phyloP scores from a whole-genome alignment of 192 early-diverging fungal species.

The Coemansia sp. region DNA sequence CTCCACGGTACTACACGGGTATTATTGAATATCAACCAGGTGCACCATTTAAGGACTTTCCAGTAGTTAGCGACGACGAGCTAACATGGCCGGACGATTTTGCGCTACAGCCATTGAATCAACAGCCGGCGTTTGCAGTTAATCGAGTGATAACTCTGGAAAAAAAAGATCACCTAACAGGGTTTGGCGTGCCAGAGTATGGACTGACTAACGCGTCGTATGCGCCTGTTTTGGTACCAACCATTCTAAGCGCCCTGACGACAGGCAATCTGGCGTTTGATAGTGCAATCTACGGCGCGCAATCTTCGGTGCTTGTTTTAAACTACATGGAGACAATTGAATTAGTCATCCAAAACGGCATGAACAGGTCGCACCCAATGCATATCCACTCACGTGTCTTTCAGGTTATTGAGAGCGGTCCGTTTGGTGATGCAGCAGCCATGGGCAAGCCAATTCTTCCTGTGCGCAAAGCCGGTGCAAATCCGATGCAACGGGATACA shows the following conservation, averaged over 20 bases:
- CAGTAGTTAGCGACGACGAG: background rate
- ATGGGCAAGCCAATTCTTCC: background rate
- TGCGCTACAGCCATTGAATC: constrained; percentile 17
- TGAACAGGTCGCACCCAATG: constrained; percentile 65
- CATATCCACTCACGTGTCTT: constrained; percentile 83
- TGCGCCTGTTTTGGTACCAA: constrained; percentile 20
- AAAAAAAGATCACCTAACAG: background rate
- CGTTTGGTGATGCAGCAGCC: background rate
- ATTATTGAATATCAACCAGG: constrained; percentile 49
- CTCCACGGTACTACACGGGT: constrained; percentile 53
- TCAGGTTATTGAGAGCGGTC: constrained; percentile 65
- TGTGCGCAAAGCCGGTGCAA: background rate
- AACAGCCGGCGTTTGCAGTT: no score
- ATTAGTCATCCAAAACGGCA: constrained; percentile 67
- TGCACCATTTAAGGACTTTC: constrained; percentile 13
- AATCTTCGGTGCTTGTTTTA: constrained; percentile 58
- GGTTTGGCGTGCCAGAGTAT: background rate
- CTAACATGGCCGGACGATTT: constrained; percentile 13
- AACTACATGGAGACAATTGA: constrained; percentile 60
- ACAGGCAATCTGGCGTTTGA: constrained; percentile 35
- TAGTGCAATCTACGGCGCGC: constrained; percentile 58
- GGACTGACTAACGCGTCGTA: constrained; percentile 1
- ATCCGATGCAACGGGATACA: constrained; percentile 62
- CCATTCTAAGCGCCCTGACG: constrained; percentile 13
- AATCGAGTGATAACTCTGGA: constrained; percentile 16